Base-by-base conservation (phyloP, 345 rosid genomes). In the Combretum micranthum region DNA sequence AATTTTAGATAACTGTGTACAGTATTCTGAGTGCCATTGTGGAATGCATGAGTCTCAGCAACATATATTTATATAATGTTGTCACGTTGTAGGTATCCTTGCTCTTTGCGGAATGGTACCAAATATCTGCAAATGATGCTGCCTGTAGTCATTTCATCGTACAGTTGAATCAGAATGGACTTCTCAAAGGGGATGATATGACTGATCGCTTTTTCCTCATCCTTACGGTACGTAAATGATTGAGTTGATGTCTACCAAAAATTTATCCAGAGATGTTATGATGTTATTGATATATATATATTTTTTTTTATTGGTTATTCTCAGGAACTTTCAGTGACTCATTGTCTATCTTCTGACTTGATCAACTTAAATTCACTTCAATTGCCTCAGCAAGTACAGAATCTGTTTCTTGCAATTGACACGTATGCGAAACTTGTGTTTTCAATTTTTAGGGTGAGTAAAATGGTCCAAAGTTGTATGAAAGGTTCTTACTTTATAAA, bases 291-390 rank as follows among this genome's bases (percentile, higher is more conserved):
- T 20, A 15, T 20, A 50, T 52, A 21, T 59, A 47, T 47, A 32
- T 15, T 58, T 17, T 56, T n/a, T 69, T 20, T 44, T 20, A 20
- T 19, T 42, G 49, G 45, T 21, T 63, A 42, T 69, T 56, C 45
- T 63, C 70, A 93, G 99, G 91, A 89, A 71, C 64, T 89, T 47
- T 77, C 97, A 69, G 99, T 93, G 60, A 68, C 80, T 49, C 94
- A 89, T 75, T 89, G 94, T 77, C 72, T 89, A 45, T 72, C 90
- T 56, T 70, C 86, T 50, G 97, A 83, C 67, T 86, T 72, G 57
- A 72, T 81, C 15, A 81, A 64, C 70, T 72, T 95, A 49, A 74
- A 77, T 52, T 56, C 85, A 32, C 42, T 81, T 56, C 95, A 79
- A 65, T 66, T 82, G 47, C 73, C 85, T 73, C 97, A 81, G 62